A percentile compares a stretch with the other conserved stretches of the same genome.
phyloP scores from a whole-genome alignment of 352 stramenopile genomes.

The Globisporangium parvum region DNA sequence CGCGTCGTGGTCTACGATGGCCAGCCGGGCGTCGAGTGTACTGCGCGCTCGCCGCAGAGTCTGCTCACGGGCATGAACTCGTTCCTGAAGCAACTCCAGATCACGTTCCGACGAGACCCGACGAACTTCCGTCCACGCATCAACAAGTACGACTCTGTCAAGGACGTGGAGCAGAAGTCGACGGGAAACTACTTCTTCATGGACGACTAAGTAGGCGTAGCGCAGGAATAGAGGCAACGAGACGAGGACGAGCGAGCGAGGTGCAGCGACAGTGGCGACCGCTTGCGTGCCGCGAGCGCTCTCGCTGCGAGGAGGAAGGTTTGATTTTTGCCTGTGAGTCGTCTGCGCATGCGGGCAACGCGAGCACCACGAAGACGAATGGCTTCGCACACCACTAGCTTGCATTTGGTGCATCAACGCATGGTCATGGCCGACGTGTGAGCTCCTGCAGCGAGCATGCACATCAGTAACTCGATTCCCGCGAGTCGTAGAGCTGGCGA shows the following conservation, averaged over 20 bases:
- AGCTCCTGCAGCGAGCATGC: slow-evolving; percentile 12
- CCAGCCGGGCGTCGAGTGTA: slow-evolving; percentile 96
- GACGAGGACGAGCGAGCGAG: slow-evolving; percentile 4
- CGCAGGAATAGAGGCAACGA: neutral
- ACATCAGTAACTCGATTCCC: too few species aligned
- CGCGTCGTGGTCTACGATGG: slow-evolving; percentile 96
- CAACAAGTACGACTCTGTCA: slow-evolving; percentile 94
- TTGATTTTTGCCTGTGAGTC: slow-evolving; percentile 2
- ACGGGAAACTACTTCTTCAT: slow-evolving; percentile 99
- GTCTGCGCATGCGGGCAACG: neutral
- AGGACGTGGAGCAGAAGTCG: slow-evolving; percentile 97
- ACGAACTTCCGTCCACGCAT: slow-evolving; percentile 98
- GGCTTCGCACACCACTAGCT: too few species aligned
- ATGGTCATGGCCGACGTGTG: slow-evolving; percentile 7
- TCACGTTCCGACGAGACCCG: slow-evolving; percentile 99
- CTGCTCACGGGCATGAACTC: slow-evolving; percentile 98
- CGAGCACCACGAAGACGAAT: neutral
- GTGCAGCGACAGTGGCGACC: too few species aligned
- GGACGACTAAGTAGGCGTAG: slow-evolving; percentile 81
- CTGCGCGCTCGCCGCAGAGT: slow-evolving; percentile 91
- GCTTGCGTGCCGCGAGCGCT: too few species aligned
- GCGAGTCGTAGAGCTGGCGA: too few species aligned
- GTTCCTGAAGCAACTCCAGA: slow-evolving; percentile 98
- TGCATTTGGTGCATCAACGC: too few species aligned
- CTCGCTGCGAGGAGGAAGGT: neutral